Percentiles rank a stretch among this genome's conserved stretches.
These are phyloP conservation scores for Chalara sp. DNA, from an alignment of 2,329 filamentous ascomycete genomes.

Conservation along the genomic window DNA sequence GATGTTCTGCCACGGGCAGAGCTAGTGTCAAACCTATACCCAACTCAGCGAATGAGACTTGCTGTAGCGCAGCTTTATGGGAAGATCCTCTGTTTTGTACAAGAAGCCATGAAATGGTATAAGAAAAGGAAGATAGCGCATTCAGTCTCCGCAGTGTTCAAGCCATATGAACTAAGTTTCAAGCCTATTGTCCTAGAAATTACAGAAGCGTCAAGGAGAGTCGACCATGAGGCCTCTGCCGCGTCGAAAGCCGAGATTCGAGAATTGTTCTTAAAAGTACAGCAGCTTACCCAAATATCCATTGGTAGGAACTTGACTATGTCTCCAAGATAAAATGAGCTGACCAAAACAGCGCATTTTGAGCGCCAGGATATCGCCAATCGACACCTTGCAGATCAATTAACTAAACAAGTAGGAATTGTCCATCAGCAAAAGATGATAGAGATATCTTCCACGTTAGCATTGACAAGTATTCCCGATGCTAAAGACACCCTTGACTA, in stretches of 20 bases:
- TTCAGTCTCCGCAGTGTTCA: conserved; percentile 1
- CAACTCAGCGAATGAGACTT: conserved; percentile 6
- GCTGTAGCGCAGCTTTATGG: conserved; percentile 8
- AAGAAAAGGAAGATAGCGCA: conserved; percentile 7
- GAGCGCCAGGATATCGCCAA: not conserved
- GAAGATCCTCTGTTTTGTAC: conserved; percentile 9
- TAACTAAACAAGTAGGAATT: not conserved
- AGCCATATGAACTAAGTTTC: conserved; percentile 3
- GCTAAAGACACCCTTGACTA: conserved; percentile 1
- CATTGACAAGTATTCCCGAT: not conserved
- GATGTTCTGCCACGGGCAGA: conserved; percentile 6
- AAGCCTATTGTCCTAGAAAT: conserved; percentile 6
- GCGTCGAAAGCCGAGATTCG: conserved; percentile 3
- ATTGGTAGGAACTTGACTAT: not conserved
- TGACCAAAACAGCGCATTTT: not conserved
- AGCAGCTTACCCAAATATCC: conserved; percentile 3
- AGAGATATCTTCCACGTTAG: not conserved
- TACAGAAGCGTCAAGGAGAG: not conserved
- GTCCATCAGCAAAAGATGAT: conserved; percentile 1
- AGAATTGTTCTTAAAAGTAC: conserved; percentile 2
- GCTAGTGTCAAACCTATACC: conserved; percentile 4
- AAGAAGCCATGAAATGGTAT: conserved; percentile 10
- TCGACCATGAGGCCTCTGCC: conserved; percentile 1
- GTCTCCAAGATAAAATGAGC: not conserved
- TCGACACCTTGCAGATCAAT: not conserved